Evolutionary conservation across 148 eudicot genomes (phyloP).

Genomic region (Euryodendron excelsum): DNA sequence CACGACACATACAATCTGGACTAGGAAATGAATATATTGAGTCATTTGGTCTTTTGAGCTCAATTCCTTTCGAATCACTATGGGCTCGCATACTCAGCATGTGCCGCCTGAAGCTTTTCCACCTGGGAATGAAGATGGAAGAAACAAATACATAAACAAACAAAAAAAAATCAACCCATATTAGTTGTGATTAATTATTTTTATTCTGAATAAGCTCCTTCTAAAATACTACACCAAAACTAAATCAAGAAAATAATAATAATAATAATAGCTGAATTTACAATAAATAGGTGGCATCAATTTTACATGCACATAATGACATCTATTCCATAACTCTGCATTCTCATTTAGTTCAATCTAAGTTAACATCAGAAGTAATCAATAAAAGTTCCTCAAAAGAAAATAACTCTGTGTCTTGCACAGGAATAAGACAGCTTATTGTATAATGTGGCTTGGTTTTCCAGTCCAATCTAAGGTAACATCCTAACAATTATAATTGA

Average conservation of each 20-base stretch:
- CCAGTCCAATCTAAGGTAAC: not conserved
- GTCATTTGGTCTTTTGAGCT: slow-evolving; percentile 80
- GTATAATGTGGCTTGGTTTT: not conserved
- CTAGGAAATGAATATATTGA: slow-evolving; percentile 89
- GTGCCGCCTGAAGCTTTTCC: slow-evolving; percentile 79
- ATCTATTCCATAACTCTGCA: not conserved
- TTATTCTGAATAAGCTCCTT: not conserved
- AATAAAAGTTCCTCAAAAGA: no score
- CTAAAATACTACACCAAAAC: not conserved
- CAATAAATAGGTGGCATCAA: not conserved
- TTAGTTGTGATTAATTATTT: slow-evolving; percentile 4
- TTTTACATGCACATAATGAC: not conserved
- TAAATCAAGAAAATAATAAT: not conserved
- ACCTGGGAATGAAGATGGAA: slow-evolving; percentile 28
- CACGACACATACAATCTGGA: slow-evolving; percentile 94
- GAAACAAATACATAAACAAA: not conserved
- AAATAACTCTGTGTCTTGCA: not conserved
- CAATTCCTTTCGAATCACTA: slow-evolving; percentile 86
- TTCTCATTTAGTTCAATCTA: not conserved
- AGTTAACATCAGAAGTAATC: not conserved
- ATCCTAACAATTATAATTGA: not conserved
- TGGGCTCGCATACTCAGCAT: slow-evolving; percentile 83
- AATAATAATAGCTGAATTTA: no score
- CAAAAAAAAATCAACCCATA: not conserved
- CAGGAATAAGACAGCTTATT: not conserved